Conservation (phyloP, 805 yeast species). For the Ogataea haglerorum region DNA sequence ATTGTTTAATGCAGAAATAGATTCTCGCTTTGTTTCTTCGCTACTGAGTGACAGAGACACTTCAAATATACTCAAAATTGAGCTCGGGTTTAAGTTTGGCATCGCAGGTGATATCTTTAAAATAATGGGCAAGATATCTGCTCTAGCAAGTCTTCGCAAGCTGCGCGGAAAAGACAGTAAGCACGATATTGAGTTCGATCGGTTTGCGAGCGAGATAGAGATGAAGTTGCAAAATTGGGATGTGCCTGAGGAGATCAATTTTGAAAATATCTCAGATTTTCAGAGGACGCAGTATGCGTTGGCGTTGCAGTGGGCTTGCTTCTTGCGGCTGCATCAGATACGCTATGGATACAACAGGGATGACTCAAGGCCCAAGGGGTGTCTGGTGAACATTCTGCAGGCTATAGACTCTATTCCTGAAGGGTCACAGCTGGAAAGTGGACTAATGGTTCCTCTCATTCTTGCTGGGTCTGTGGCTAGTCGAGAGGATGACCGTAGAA, state of each 20-base stretch:
- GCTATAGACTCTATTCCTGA: slow-evolving; percentile 24
- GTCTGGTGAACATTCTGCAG: slow-evolving; percentile 25
- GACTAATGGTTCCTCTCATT: slow-evolving; percentile 28
- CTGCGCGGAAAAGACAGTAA: slow-evolving; percentile 16
- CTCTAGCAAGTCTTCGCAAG: slow-evolving; percentile 25
- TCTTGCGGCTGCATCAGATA: slow-evolving; percentile 30
- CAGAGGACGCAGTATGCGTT: slow-evolving; percentile 26
- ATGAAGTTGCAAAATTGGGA: slow-evolving; percentile 30
- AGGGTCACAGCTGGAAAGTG: slow-evolving; percentile 27
- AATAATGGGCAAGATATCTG: slow-evolving; percentile 29
- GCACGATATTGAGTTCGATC: slow-evolving; percentile 25
- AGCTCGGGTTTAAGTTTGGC: slow-evolving; percentile 31
- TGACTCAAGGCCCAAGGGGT: slow-evolving; percentile 26
- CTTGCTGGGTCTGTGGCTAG: slow-evolving; percentile 31
- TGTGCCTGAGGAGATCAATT: slow-evolving; percentile 18
- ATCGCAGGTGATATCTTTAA: slow-evolving; percentile 32
- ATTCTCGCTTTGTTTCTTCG: slow-evolving; percentile 8
- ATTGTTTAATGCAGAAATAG: slow-evolving; percentile 7
- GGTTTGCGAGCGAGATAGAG: slow-evolving; percentile 28
- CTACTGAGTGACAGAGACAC: slow-evolving; percentile 16
- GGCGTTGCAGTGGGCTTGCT: slow-evolving; percentile 32
- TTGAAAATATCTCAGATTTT: slow-evolving; percentile 20
- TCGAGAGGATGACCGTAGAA: slow-evolving; percentile 20
- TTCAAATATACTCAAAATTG: slow-evolving; percentile 23
- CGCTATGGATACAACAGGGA: slow-evolving; percentile 28